These are phyloP conservation scores for Rubia balearica DNA, from an alignment of 305 asterid species.

Conservation along the genomic window DNA sequence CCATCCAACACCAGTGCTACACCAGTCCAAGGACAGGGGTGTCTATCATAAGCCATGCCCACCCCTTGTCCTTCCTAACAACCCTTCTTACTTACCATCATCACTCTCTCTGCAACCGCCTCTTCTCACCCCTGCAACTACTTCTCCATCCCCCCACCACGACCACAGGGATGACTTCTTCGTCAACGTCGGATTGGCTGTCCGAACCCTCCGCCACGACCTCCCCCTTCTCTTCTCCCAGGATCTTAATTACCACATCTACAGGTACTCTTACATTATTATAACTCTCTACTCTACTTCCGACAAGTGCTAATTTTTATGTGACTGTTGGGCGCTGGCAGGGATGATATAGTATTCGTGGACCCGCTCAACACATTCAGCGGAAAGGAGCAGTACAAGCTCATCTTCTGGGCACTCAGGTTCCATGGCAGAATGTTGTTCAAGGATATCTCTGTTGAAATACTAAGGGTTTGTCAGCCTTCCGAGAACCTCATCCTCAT, in stretches of 20 bases:
- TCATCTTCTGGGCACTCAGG: constrained; percentile 80
- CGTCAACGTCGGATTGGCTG: constrained; percentile 72
- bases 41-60: constrained; percentile 16
- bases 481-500: constrained; percentile 65
- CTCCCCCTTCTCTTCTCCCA: constrained; percentile 61
- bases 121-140: constrained; percentile 35
- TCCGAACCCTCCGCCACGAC: constrained; percentile 79
- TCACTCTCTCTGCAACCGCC: constrained; percentile 14
- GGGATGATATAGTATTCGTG: constrained; percentile 79
- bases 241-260: constrained; percentile 74
- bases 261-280: constrained; percentile 32
- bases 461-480: constrained; percentile 76
- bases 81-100: constrained; percentile 8
- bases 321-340: constrained; percentile 19
- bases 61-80: constrained; percentile 6
- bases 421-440: constrained; percentile 74
- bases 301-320: neutral
- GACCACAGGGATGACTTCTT: constrained; percentile 54
- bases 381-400: constrained; percentile 65
- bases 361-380: constrained; percentile 76
- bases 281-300: neutral
- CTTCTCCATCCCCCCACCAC: constrained; percentile 22
- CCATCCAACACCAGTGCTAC: constrained; percentile 34
- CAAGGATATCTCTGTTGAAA: constrained; percentile 61
- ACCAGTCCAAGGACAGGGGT: constrained; percentile 33